phyloP scores from a whole-genome alignment of 2,329 filamentous ascomycete genomes.

The Colletotrichum tabaci region DNA sequence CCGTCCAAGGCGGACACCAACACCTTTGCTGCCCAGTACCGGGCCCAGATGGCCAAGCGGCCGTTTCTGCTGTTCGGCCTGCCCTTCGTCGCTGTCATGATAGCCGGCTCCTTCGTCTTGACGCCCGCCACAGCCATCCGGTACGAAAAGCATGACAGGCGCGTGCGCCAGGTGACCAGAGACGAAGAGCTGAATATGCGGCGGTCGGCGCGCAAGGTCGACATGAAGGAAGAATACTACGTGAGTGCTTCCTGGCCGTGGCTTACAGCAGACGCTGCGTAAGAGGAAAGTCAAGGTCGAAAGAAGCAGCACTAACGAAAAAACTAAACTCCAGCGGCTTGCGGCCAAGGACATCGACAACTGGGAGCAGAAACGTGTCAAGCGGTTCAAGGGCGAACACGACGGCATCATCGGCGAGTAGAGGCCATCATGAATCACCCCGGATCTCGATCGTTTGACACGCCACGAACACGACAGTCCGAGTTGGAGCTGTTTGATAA shows the following conservation, averaged over 20 bases:
- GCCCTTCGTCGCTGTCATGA: conserved; percentile 90
- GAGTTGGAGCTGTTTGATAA: neutral
- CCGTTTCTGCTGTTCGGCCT: conserved; percentile 95
- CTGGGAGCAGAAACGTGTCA: conserved; percentile 97
- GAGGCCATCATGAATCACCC: conserved; percentile 5
- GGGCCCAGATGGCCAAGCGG: conserved; percentile 79
- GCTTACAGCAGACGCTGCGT: neutral
- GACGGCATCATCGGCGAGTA: conserved; percentile 79
- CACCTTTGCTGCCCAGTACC: conserved; percentile 83
- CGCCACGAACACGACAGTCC: neutral
- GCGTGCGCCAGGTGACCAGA: conserved; percentile 85
- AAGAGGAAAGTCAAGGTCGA: neutral
- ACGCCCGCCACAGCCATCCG: conserved; percentile 94
- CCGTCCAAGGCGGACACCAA: conserved; percentile 76
- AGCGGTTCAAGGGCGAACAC: conserved; percentile 89
- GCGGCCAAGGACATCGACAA: conserved; percentile 93
- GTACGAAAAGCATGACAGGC: conserved; percentile 93
- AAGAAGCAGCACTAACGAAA: conserved; percentile 66
- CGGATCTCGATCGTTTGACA: conserved; percentile 28
- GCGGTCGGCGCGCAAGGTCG: conserved; percentile 78
- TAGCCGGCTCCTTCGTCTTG: conserved; percentile 93
- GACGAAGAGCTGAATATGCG: conserved; percentile 90
- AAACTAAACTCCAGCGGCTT: conserved; percentile 80
- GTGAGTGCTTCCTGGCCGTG: conserved; percentile 66
- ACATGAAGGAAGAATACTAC: conserved; percentile 90